Conservation (phyloP, 2,329 filamentous ascomycete genomes). For the Tolypocladium paradoxum region DNA sequence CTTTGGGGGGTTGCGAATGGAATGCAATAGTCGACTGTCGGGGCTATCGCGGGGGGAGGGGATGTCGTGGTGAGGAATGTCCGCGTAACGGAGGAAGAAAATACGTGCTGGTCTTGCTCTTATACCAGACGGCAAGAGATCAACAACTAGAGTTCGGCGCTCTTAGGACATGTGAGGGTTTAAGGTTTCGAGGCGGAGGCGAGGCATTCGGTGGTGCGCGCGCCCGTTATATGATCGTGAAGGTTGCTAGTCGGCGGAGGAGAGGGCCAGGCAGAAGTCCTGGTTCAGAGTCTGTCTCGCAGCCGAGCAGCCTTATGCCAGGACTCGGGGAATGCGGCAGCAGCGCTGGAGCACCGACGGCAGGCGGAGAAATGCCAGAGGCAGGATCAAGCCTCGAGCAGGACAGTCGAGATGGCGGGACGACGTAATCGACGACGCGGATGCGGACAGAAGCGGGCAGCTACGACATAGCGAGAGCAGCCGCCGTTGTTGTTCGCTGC, state of each 20-base stretch:
- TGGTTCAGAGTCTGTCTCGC: slow-evolving; percentile 1
- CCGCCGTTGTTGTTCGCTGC: not conserved
- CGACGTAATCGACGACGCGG: not conserved
- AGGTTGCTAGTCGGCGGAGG: not conserved
- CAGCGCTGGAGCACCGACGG: not conserved
- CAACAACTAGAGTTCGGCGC: not conserved
- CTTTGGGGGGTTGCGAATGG: slow-evolving; percentile 15
- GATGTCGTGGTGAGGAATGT: slow-evolving; percentile 15
- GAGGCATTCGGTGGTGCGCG: not conserved
- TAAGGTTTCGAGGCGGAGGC: not conserved
- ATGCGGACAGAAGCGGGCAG: not conserved
- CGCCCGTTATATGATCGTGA: not conserved
- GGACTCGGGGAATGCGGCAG: slow-evolving; percentile 4
- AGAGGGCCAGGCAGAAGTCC: not conserved
- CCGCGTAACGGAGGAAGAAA: slow-evolving; percentile 1
- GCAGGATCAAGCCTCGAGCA: not conserved
- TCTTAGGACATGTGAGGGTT: not conserved
- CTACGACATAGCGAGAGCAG: not conserved
- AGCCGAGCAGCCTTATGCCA: slow-evolving; percentile 2
- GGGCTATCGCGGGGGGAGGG: slow-evolving; percentile 11
- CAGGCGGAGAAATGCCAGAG: not conserved
- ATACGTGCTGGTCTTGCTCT: not conserved
- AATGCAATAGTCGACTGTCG: slow-evolving; percentile 11
- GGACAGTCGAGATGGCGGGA: not conserved
- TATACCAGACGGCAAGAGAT: not conserved